Base-by-base conservation (phyloP, 352 stramenopile species). In the Thraustochytrium sp. region DNA sequence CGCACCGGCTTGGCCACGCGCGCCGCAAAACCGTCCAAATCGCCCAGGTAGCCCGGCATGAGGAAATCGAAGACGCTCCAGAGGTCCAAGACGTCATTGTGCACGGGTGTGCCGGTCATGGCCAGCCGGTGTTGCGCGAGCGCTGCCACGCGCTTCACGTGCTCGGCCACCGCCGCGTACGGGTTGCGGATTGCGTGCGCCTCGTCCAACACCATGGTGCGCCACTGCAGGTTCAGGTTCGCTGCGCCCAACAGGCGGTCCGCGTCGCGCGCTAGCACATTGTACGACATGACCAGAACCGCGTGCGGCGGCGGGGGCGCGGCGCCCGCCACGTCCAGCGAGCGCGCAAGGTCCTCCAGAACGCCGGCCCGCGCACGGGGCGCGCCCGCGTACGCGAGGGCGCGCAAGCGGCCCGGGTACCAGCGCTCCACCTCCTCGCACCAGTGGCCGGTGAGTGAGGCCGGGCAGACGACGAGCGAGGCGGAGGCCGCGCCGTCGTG, bases 31-130 rank as follows among this genome's bases (percentile, higher is more conserved):
- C 62, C 42, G 23, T 72, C 73, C 51, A 87, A 80, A 44, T 84
- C 87, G 21, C 96, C 96, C 38, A 99, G 90, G 85, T 98, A 99
- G 34, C 96, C 96, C 34, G 96, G 96, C 95, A 99, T 97, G 0
- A 99, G 76, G 53, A 98, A 99, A 74, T 98, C 92, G 87, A 99
- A 99, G 2, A 97, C 88, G 51, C 94, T 91, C 96, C 96, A 99
- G 42, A 99, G 84, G 74, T 99, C 97, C 18, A 93, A 89, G 3
- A 98, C 95, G 40, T 96, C 93, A 87, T 99, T 99, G 82, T 99
- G 96, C 54, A 99, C 88, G 3, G 96, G 96, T 4, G 97, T 99
- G 31, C 97, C 97, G 53, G 93, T 99, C 44, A 99, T 87, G 42
- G 96, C 93, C 21, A 99, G 82, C 49, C 94, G 92, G 87, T 98